phyloP scores from a whole-genome alignment of 1,139 yeast species.

The Citeromyces hawaiiensis region DNA sequence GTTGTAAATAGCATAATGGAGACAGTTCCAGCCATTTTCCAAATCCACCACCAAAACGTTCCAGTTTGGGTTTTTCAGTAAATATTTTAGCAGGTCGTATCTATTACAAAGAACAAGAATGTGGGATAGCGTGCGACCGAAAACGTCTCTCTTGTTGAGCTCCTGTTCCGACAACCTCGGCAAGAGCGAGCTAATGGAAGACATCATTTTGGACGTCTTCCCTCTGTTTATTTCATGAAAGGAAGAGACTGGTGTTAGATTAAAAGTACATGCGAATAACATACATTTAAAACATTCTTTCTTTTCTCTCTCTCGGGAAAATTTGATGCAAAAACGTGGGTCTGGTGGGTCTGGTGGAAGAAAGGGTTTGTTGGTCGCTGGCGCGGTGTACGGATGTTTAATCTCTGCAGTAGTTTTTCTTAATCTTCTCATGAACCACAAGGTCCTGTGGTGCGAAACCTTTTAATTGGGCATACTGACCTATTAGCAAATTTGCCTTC shows the following conservation, averaged over 20 bases:
- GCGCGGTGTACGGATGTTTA: neutral
- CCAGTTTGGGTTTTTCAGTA: slow-evolving; percentile 34
- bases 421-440: slow-evolving; percentile 12
- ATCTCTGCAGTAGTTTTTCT: slow-evolving; percentile 8
- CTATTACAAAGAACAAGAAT: slow-evolving; percentile 39
- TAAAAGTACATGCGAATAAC: neutral
- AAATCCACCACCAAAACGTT: slow-evolving; percentile 38
- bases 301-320: too few relatives aligned
- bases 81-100: slow-evolving; percentile 26
- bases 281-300: neutral
- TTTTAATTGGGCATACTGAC: slow-evolving; percentile 25
- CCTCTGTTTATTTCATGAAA: slow-evolving; percentile 2
- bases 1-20: slow-evolving; percentile 54
- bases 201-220: slow-evolving; percentile 6
- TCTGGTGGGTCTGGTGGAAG: neutral
- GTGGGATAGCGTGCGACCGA: slow-evolving; percentile 63
- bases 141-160: slow-evolving; percentile 44
- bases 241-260: slow-evolving; percentile 1
- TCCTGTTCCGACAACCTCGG: slow-evolving; percentile 26
- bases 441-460: slow-evolving; percentile 12
- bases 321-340: neutral
- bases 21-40: slow-evolving; percentile 77
- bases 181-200: slow-evolving; percentile 9
- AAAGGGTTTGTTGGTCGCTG: too few relatives aligned
- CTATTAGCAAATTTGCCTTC: slow-evolving; percentile 49